Percentiles rank a stretch among this genome's conserved stretches.
Evolutionary conservation across 2,329 filamentous ascomycete species (phyloP).

Genomic region (Alternaria rosae): DNA sequence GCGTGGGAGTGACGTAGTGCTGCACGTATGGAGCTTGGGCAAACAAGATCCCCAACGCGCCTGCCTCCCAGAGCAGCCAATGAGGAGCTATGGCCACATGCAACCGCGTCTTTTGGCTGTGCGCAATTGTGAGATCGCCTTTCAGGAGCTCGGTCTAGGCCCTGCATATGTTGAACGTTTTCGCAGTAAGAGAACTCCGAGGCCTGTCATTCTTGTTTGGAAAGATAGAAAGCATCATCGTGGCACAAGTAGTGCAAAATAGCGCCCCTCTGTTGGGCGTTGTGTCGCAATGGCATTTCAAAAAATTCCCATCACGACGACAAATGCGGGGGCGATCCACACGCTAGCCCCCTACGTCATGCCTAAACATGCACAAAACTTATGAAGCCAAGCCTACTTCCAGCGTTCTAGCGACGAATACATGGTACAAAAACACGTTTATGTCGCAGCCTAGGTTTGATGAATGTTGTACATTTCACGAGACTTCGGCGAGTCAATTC

Average conservation of each 20-base stretch:
- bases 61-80: conserved; percentile 32
- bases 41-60: conserved; percentile 30
- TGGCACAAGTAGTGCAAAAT: not conserved
- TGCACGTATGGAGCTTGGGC: conserved; percentile 29
- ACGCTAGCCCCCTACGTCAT: conserved; percentile 22
- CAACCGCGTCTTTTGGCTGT: conserved; percentile 25
- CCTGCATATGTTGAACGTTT: not conserved
- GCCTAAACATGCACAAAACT: conserved; percentile 23
- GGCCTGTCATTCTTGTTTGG: not conserved
- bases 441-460: not conserved
- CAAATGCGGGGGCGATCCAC: conserved; percentile 7
- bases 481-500: not conserved
- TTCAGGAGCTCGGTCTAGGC: conserved; percentile 18
- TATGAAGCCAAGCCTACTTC: conserved; percentile 13
- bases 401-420: not conserved
- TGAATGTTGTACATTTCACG: not conserved
- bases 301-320: conserved; percentile 32
- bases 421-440: not conserved
- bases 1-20: conserved; percentile 40
- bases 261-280: not conserved
- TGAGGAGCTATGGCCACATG: conserved; percentile 21
- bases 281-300: conserved; percentile 37
- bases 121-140: conserved; percentile 30
- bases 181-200: not conserved
- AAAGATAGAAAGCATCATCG: not conserved